phyloP scores from a whole-genome alignment of 257 asterid genomes.

The Forsythia viridissima region DNA sequence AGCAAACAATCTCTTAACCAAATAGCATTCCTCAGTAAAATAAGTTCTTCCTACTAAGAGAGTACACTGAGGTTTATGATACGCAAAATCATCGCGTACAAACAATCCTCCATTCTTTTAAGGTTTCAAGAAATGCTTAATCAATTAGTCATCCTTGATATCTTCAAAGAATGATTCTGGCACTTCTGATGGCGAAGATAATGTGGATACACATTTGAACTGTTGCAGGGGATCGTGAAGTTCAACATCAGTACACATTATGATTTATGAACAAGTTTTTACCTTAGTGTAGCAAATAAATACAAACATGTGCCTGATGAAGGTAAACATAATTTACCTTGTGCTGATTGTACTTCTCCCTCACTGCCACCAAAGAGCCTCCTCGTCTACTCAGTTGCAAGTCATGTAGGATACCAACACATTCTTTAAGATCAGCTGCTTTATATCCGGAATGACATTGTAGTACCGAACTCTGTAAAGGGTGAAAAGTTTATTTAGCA shows the following conservation, averaged over 20 bases:
- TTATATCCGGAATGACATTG: constrained; percentile 43
- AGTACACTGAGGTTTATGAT: no score
- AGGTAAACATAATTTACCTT: constrained; percentile 42
- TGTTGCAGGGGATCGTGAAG: constrained; percentile 30
- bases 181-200: constrained; percentile 36
- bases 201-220: constrained; percentile 70
- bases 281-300: neutral
- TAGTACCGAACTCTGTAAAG: constrained; percentile 34
- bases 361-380: constrained; percentile 52
- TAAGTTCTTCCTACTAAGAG: neutral
- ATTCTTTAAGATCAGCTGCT: constrained; percentile 44
- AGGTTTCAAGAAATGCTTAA: neutral
- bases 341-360: constrained; percentile 78
- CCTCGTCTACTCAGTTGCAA: constrained; percentile 57
- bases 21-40: neutral
- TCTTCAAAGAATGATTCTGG: constrained; percentile 43
- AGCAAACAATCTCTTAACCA: neutral
- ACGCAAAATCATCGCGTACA: neutral
- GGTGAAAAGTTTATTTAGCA: neutral
- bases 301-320: neutral
- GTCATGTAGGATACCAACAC: constrained; percentile 45
- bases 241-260: constrained; percentile 5
- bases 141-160: constrained; percentile 5
- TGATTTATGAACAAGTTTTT: neutral
- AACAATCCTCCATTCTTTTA: neutral